Percentiles rank a stretch among this genome's conserved stretches.
These are phyloP conservation scores for Aspergillus calidoustus DNA, from an alignment of 2,329 filamentous ascomycete species.

Conservation along the genomic window DNA sequence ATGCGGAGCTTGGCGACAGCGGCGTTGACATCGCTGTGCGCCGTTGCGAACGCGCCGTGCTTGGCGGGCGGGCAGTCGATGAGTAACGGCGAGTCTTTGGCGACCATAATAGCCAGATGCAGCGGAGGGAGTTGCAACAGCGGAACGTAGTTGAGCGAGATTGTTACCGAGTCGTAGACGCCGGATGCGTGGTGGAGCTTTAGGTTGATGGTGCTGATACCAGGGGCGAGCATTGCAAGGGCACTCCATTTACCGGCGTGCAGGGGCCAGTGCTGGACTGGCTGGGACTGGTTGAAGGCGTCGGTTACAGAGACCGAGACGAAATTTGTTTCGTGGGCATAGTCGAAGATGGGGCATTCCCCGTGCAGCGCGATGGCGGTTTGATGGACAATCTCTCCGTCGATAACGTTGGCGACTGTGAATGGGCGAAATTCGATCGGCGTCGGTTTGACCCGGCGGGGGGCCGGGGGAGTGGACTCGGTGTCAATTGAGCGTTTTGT, in stretches of 20 bases:
- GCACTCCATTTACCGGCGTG: background rate
- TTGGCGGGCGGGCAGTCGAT: slow-evolving; percentile 6
- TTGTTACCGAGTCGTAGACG: background rate
- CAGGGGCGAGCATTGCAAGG: background rate
- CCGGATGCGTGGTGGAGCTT: background rate
- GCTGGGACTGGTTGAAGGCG: background rate
- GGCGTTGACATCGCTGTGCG: background rate
- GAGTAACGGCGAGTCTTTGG: background rate
- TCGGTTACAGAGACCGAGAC: background rate
- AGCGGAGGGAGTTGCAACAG: background rate
- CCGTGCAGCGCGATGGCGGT: background rate
- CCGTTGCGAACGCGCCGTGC: background rate
- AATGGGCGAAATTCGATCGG: background rate
- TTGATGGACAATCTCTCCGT: background rate
- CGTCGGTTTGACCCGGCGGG: background rate
- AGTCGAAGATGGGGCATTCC: slow-evolving; percentile 2
- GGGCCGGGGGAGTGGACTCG: background rate
- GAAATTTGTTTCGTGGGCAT: background rate
- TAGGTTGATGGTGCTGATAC: background rate
- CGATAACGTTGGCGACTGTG: background rate
- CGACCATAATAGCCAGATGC: slow-evolving; percentile 4
- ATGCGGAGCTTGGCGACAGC: slow-evolving; percentile 4
- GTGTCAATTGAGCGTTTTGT: background rate
- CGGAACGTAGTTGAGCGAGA: background rate
- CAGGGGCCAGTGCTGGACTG: background rate